Conservation (phyloP, 2,329 filamentous ascomycete genomes). For the Trichoderma afroharzianum region DNA sequence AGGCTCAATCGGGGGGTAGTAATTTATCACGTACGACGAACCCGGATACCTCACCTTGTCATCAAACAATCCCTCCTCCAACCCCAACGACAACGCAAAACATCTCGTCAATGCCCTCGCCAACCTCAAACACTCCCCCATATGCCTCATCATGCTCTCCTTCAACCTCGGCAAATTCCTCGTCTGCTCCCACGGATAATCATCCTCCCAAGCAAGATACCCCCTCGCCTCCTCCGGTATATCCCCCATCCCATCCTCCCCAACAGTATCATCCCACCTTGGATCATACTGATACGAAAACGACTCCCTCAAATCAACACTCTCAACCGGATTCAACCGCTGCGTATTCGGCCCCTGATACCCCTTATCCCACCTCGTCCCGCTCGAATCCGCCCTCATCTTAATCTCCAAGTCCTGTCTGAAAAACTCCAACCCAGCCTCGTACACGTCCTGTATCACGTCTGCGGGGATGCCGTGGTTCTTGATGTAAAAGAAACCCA, state of each 20-base stretch:
- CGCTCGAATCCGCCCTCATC: constrained; percentile 31
- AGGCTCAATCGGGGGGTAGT: constrained; percentile 31
- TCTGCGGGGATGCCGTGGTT: constrained; percentile 44
- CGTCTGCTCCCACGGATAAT: constrained; percentile 52
- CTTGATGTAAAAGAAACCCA: constrained; percentile 54
- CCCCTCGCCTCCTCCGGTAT: constrained; percentile 42
- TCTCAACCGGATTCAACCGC: constrained; percentile 48
- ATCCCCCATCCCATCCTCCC: constrained; percentile 34
- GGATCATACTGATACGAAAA: constrained; percentile 53
- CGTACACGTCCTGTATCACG: constrained; percentile 29
- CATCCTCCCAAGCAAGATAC: constrained; percentile 41
- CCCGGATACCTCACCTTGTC: constrained; percentile 50
- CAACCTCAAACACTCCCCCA: constrained; percentile 45
- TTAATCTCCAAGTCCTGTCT: constrained; percentile 43
- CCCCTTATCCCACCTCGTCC: constrained; percentile 46
- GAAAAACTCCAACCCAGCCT: constrained; percentile 44
- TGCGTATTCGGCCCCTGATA: constrained; percentile 41
- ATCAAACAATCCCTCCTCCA: constrained; percentile 55
- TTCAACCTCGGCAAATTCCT: constrained; percentile 47
- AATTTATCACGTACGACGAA: constrained; percentile 40
- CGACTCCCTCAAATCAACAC: constrained; percentile 48
- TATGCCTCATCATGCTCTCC: constrained; percentile 44
- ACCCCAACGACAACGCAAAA: constrained; percentile 53
- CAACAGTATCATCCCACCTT: constrained; percentile 43
- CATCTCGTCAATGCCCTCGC: constrained; percentile 48